These are phyloP conservation scores for Mycena crocata DNA, from an alignment of 768 basidiomycete genomes.

Conservation along the genomic window DNA sequence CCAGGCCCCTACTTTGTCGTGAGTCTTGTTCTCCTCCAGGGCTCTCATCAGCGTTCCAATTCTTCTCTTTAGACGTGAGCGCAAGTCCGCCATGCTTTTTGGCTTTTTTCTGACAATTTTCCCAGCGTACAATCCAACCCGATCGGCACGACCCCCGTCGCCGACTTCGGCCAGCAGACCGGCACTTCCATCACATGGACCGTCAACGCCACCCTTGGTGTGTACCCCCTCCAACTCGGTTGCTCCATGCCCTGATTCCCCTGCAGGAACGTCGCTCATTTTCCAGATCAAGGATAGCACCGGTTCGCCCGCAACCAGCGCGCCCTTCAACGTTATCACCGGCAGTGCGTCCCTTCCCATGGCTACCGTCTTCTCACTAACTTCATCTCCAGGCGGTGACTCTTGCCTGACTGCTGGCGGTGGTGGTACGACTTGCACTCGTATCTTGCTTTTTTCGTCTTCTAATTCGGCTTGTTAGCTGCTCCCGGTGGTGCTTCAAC, in stretches of 20 bases:
- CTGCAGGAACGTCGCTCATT: constrained; percentile 56
- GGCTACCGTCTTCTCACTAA: neutral
- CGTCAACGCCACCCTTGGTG: constrained; percentile 62
- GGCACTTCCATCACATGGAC: constrained; percentile 64
- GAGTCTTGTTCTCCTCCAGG: constrained; percentile 40
- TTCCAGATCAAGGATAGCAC: constrained; percentile 70
- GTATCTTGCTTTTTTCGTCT: constrained; percentile 24
- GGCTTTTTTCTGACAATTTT: neutral
- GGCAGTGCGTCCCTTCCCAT: constrained; percentile 58
- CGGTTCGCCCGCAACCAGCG: constrained; percentile 63
- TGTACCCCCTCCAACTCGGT: constrained; percentile 25
- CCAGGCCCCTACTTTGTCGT: constrained; percentile 77
- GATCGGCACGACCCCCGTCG: constrained; percentile 51
- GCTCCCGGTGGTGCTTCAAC: constrained; percentile 11
- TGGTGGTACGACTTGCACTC: constrained; percentile 14
- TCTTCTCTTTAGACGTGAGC: constrained; percentile 51
- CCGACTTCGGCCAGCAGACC: constrained; percentile 55
- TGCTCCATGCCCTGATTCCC: neutral
- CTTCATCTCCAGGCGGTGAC: constrained; percentile 41
- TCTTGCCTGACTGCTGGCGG: constrained; percentile 41
- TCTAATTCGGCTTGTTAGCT: constrained; percentile 4
- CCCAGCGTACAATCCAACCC: constrained; percentile 64
- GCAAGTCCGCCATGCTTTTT: neutral
- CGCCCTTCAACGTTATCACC: constrained; percentile 58
- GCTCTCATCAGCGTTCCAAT: neutral